Conservation (phyloP, 306 rosid species). For the Begonia loranthoides region DNA sequence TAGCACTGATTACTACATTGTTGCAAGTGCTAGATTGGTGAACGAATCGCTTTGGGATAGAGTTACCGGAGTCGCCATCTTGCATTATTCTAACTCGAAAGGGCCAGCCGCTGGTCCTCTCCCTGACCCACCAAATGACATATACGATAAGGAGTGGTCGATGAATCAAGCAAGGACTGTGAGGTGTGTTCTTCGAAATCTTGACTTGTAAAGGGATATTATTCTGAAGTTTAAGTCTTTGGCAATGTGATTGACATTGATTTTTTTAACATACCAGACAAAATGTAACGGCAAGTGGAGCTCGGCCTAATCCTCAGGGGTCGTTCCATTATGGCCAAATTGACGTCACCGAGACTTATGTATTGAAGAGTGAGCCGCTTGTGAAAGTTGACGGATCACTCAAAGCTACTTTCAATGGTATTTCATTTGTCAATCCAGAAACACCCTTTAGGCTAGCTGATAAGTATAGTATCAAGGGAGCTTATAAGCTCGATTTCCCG, state of each 20-base stretch:
- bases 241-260: too few species aligned
- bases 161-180: slow-evolving; percentile 68
- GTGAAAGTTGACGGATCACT: slow-evolving; percentile 29
- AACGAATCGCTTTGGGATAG: slow-evolving; percentile 79
- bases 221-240: too few species aligned
- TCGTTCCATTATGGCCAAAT: slow-evolving; percentile 70
- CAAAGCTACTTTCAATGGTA: slow-evolving; percentile 63
- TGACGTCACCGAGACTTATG: slow-evolving; percentile 58
- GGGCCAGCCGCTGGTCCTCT: slow-evolving; percentile 82
- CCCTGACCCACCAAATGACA: slow-evolving; percentile 69
- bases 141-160: slow-evolving; percentile 41
- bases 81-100: slow-evolving; percentile 72
- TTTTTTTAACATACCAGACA: too few species aligned
- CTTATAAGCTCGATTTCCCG: slow-evolving; percentile 78
- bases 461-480: slow-evolving; percentile 41
- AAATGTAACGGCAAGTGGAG: slow-evolving; percentile 86
- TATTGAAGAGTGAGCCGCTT: slow-evolving; percentile 39
- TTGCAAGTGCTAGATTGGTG: slow-evolving; percentile 92
- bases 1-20: slow-evolving; percentile 80
- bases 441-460: slow-evolving; percentile 84
- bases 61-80: slow-evolving; percentile 77
- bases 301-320: slow-evolving; percentile 96
- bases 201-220: too few species aligned
- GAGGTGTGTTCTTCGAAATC: slow-evolving; percentile 41
- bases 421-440: slow-evolving; percentile 62